phyloP scores from a whole-genome alignment of 192 early-diverging fungal species.

The Coemansia sp. region DNA sequence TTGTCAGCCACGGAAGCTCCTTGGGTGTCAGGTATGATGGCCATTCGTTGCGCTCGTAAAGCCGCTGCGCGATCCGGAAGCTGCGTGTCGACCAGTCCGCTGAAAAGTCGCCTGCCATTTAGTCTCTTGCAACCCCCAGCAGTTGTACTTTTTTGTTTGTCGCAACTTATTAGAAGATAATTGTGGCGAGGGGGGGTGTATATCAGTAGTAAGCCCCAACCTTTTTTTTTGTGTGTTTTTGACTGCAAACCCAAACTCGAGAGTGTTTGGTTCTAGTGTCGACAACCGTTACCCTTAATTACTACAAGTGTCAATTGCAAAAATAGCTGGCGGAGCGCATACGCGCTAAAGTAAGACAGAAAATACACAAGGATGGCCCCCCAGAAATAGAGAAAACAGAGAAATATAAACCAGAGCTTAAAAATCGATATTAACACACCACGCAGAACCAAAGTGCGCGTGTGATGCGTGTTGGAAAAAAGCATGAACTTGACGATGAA shows the following conservation, averaged over 20 bases:
- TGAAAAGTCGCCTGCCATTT: conserved; percentile 7
- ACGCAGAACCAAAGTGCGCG: background rate
- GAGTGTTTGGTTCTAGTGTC: no score
- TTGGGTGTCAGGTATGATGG: conserved; percentile 22
- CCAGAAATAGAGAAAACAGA: background rate
- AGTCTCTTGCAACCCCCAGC: background rate
- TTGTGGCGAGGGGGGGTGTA: no score
- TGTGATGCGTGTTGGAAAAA: background rate
- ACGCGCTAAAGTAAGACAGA: background rate
- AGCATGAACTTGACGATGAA: background rate
- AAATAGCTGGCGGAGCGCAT: background rate
- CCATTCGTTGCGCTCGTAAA: conserved; percentile 39
- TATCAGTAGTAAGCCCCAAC: background rate
- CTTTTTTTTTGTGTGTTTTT: no score
- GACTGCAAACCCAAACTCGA: no score
- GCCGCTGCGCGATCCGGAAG: conserved; percentile 42
- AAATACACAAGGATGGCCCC: no score
- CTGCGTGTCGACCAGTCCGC: conserved; percentile 33
- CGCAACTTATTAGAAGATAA: no score
- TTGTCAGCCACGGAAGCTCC: conserved; percentile 38
- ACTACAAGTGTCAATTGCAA: background rate
- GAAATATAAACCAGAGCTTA: background rate
- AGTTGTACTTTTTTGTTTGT: no score
- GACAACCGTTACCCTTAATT: background rate
- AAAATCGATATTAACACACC: background rate